Conservation (phyloP, 257 asterid genomes). For the Pogostemon cablin region DNA sequence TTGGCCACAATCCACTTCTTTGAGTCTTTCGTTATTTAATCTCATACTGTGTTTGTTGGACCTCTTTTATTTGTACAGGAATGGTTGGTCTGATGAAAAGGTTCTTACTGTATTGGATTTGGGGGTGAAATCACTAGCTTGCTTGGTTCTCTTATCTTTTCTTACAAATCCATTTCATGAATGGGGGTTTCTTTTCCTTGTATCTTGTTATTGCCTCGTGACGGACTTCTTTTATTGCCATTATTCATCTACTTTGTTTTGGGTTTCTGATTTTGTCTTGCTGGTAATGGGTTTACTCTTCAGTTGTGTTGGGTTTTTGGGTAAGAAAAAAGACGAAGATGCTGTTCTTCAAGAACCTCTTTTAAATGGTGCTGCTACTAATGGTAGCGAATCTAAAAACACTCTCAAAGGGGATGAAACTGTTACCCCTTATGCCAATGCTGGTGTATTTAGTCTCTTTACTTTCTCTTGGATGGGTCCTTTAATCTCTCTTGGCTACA, state of each 20-base stretch:
- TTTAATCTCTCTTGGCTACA: conserved; percentile 65
- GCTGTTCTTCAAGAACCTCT: conserved; percentile 64
- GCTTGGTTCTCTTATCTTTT: conserved; percentile 57
- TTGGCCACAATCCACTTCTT: conserved; percentile 39
- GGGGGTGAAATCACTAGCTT: conserved; percentile 52
- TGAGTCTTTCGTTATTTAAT: conserved; percentile 52
- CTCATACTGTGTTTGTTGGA: conserved; percentile 49
- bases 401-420: conserved; percentile 56
- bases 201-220: conserved; percentile 68
- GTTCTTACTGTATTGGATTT: conserved; percentile 58
- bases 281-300: conserved; percentile 50
- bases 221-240: conserved; percentile 54
- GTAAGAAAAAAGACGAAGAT: conserved; percentile 40
- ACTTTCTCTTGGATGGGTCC: conserved; percentile 82
- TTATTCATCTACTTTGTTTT: conserved; percentile 44
- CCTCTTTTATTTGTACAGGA: conserved; percentile 65
- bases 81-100: conserved; percentile 78
- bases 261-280: conserved; percentile 68
- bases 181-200: conserved; percentile 60
- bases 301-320: conserved; percentile 53
- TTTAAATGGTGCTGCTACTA: conserved; percentile 45
- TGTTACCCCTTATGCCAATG: conserved; percentile 75
- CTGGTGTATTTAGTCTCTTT: conserved; percentile 60
- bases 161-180: conserved; percentile 42
- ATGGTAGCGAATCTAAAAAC: conserved; percentile 39